A percentile compares a stretch with the other conserved stretches of the same genome.
Evolutionary conservation across 192 early-diverging fungal genomes (phyloP).

Genomic region (Obelidium mucronatum): DNA sequence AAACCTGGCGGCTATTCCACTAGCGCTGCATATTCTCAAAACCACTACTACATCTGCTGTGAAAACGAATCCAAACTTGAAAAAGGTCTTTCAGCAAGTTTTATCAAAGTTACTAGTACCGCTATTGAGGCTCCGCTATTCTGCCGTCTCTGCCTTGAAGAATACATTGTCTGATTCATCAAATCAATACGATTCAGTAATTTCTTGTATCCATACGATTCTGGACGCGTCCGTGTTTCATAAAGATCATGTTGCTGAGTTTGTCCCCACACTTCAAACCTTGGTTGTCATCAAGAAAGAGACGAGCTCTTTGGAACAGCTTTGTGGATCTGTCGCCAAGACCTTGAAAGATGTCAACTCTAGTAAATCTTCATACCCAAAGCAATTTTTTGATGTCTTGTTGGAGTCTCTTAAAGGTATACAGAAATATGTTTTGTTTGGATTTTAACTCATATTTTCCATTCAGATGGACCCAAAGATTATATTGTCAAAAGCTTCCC

Average conservation of each 20-base stretch:
- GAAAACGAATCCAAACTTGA: background rate
- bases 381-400: constrained; percentile 12
- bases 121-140: background rate
- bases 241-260: constrained; percentile 21
- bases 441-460: background rate
- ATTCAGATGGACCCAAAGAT: constrained; percentile 5
- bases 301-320: background rate
- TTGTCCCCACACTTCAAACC: background rate
- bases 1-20: background rate
- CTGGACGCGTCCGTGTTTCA: constrained; percentile 1
- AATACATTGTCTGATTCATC: background rate
- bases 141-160: background rate
- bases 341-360: background rate
- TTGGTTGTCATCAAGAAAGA: background rate
- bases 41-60: background rate
- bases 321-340: background rate
- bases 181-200: background rate
- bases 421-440: background rate
- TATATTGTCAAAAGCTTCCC: background rate
- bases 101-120: constrained; percentile 1
- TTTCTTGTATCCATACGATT: background rate
- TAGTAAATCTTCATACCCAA: constrained; percentile 8
- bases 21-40: background rate
- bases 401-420: constrained; percentile 3
- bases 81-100: constrained; percentile 8